Evolutionary conservation across 495 filamentous ascomycete genomes (phyloP).

Genomic region (Alectoria sarmentosa): DNA sequence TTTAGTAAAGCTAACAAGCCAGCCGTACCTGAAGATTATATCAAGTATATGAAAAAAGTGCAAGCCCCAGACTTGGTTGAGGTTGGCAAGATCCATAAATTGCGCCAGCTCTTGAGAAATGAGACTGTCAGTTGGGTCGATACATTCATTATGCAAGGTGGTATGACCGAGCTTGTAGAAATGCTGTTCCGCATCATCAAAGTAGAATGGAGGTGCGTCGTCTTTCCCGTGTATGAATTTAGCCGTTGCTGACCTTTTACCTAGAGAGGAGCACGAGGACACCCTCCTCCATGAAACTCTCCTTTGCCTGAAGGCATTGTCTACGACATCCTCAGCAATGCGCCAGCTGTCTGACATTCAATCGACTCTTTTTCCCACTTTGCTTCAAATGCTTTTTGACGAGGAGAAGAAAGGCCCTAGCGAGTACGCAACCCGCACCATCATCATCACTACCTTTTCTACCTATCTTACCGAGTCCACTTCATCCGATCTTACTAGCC

Average conservation of each 20-base stretch:
- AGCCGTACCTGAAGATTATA: conserved; percentile 68
- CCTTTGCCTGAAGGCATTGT: conserved; percentile 89
- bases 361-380: conserved; percentile 71
- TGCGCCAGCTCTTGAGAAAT: conserved; percentile 82
- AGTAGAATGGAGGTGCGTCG: conserved; percentile 86
- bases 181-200: conserved; percentile 85
- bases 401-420: conserved; percentile 94
- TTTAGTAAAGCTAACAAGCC: conserved; percentile 40
- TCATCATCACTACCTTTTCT: conserved; percentile 80
- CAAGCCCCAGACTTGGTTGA: conserved; percentile 76
- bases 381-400: conserved; percentile 87
- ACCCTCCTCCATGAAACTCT: conserved; percentile 84
- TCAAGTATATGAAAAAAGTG: conserved; percentile 68
- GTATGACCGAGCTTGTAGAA: conserved; percentile 85
- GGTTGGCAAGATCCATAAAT: conserved; percentile 89
- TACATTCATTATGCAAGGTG: conserved; percentile 76
- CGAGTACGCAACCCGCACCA: conserved; percentile 85
- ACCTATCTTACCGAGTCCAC: conserved; percentile 64
- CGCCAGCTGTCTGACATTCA: conserved; percentile 76
- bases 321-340: conserved; percentile 80
- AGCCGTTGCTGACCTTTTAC: conserved; percentile 21
- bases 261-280: conserved; percentile 93
- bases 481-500: conserved; percentile 45
- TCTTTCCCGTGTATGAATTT: not conserved
- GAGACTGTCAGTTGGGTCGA: conserved; percentile 95